Base-by-base conservation (phyloP, 441 rosid genomes). In the Breynia disticha region DNA sequence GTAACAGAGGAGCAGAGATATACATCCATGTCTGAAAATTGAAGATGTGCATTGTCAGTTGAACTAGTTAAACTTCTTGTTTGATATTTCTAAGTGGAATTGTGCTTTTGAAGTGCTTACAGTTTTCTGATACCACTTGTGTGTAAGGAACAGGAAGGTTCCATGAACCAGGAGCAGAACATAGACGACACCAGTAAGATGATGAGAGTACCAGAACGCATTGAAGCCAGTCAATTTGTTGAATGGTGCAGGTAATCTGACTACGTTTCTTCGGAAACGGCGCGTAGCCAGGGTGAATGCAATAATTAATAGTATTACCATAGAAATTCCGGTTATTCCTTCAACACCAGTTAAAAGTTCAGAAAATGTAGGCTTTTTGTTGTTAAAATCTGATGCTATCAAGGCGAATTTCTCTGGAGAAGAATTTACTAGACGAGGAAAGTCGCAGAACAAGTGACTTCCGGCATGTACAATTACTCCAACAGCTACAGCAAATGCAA, bases 191-290 rank as follows among this genome's bases (percentile, higher is more conserved):
- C 71, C 83, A 1, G 83, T 72, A 55, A 93, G 87, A 63, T 93
- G 98, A 67, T 93, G 97, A 56, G 97, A 79, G 63, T 93, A 93
- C 98, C 98, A 93, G 70, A 93, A 93, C 6, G 98, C 94, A 50
- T 93, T 93, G 72, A 86, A 93, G 21, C 98, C 98, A 18, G 95
- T 82, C 61, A 88, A 65, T 62, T 79, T 75, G 65, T 88, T 81
- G 66, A 93, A 72, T 11, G 97, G 97, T 47, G 85, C 58, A 1
- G 95, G 97, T 32, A 91, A 77, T 55, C 77, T 79, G 55, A 91
- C 80, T 42, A 64, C 65, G 58, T 84, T 88, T 60, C 73, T 78
- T 66, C 97, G 64, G 64, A 88, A 79, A 19, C 64, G 75, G 47
- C 76, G 67, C 16, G 90, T 81, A 37, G 98, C 98, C 32, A 89